Conservation (phyloP, 2,329 filamentous ascomycete genomes). For the Neofusicoccum sp. region DNA sequence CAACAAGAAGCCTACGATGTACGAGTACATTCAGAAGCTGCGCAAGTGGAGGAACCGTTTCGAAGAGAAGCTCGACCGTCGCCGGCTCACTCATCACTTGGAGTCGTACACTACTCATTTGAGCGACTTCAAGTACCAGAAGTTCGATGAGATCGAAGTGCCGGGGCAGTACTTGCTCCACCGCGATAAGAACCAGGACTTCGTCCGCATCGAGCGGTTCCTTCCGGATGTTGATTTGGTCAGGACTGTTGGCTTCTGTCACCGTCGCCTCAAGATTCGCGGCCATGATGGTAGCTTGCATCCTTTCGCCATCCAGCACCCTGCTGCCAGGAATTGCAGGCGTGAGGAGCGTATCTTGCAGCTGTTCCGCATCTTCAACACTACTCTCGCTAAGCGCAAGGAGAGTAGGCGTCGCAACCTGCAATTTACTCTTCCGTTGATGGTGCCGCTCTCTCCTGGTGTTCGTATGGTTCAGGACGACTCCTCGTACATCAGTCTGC, state of each 20-base stretch:
- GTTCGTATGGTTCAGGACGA: slow-evolving; percentile 96
- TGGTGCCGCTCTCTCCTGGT: slow-evolving; percentile 92
- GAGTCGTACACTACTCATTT: slow-evolving; percentile 87
- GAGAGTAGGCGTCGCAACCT: slow-evolving; percentile 90
- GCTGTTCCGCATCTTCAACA: slow-evolving; percentile 96
- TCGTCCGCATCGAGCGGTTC: slow-evolving; percentile 96
- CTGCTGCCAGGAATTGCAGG: slow-evolving; percentile 85
- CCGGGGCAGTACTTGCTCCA: slow-evolving; percentile 96
- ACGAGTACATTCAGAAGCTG: slow-evolving; percentile 96
- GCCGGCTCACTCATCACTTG: slow-evolving; percentile 69
- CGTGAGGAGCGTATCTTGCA: slow-evolving; percentile 94
- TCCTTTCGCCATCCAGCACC: slow-evolving; percentile 93
- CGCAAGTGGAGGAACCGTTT: slow-evolving; percentile 96
- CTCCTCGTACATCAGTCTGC: slow-evolving; percentile 86
- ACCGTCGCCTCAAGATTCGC: slow-evolving; percentile 90
- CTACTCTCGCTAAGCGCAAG: slow-evolving; percentile 85
- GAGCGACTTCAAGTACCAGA: slow-evolving; percentile 94
- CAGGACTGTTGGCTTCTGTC: slow-evolving; percentile 84
- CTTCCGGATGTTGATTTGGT: slow-evolving; percentile 92
- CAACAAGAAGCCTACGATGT: slow-evolving; percentile 91
- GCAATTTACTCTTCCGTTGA: slow-evolving; percentile 92
- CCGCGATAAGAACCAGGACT: slow-evolving; percentile 98
- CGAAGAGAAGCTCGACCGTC: slow-evolving; percentile 91
- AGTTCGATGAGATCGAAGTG: slow-evolving; percentile 97
- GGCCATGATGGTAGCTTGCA: slow-evolving; percentile 98